Conservation (phyloP, 352 stramenopile genomes). For the Thraustochytrium striatum region DNA sequence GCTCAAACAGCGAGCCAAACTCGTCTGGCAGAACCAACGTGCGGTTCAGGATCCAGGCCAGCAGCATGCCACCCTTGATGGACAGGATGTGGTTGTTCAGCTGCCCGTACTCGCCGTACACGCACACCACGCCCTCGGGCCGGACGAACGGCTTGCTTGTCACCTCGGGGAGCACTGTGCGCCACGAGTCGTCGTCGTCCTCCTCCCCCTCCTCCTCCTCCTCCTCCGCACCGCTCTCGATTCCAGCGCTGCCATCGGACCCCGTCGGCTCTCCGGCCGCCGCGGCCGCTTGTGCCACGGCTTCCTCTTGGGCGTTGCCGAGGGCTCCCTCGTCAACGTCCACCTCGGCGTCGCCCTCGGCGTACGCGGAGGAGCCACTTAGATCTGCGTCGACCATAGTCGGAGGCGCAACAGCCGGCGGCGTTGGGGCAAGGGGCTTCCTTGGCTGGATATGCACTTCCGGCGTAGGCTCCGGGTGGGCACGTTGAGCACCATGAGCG, state of each 20-base stretch:
- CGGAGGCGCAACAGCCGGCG: not conserved
- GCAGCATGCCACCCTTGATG: not conserved
- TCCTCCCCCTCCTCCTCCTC: too few relatives aligned
- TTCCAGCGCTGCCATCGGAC: too few relatives aligned
- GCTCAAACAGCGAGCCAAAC: not conserved
- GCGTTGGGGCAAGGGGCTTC: not conserved
- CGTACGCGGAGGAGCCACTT: not conserved
- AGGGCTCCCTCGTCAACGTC: not conserved
- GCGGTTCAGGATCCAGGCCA: not conserved
- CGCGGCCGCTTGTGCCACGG: too few relatives aligned
- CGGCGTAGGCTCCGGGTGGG: too few relatives aligned
- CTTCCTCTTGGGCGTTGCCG: too few relatives aligned
- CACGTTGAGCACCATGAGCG: not conserved
- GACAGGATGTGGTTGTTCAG: not conserved
- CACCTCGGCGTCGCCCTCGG: not conserved
- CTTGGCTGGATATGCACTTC: not conserved
- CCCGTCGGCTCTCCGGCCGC: too few relatives aligned
- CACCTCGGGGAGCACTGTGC: too few relatives aligned
- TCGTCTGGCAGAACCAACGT: not conserved
- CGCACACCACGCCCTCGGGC: too few relatives aligned
- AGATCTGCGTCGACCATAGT: not conserved
- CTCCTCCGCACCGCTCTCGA: too few relatives aligned
- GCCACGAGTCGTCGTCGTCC: too few relatives aligned
- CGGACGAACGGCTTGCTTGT: too few relatives aligned
- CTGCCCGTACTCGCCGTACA: too few relatives aligned